Percentiles rank a stretch among this genome's conserved stretches.
Evolutionary conservation across 2,329 filamentous ascomycete species (phyloP).

Genomic region (Trichoderma koningiopsis): DNA sequence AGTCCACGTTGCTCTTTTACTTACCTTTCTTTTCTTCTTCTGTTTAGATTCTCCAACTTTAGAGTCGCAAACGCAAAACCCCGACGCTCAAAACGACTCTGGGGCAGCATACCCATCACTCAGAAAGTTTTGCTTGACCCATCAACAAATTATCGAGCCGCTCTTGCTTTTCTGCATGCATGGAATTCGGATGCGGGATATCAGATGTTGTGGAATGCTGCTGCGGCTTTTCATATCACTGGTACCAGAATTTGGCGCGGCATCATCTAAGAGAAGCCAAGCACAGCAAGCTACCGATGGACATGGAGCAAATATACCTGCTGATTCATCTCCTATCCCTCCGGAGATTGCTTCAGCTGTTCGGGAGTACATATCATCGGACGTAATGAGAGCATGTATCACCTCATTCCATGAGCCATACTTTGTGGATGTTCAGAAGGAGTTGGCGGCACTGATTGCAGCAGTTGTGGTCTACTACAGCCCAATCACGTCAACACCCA

Average conservation of each 20-base stretch:
- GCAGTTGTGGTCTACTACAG: slow-evolving; percentile 79
- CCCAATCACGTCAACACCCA: slow-evolving; percentile 67
- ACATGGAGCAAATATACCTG: slow-evolving; percentile 26
- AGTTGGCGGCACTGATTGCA: slow-evolving; percentile 85
- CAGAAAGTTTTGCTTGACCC: slow-evolving; percentile 79
- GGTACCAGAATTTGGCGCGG: slow-evolving; percentile 77
- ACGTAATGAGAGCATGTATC: slow-evolving; percentile 88
- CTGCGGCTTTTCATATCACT: slow-evolving; percentile 84
- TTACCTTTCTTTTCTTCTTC: not conserved
- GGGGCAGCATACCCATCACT: slow-evolving; percentile 59
- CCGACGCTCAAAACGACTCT: slow-evolving; percentile 31
- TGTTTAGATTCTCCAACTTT: slow-evolving; percentile 38
- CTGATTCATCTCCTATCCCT: slow-evolving; percentile 52
- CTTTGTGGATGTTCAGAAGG: slow-evolving; percentile 94
- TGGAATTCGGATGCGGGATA: slow-evolving; percentile 85
- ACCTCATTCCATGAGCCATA: slow-evolving; percentile 92
- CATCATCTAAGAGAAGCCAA: slow-evolving; percentile 34
- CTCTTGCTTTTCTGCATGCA: slow-evolving; percentile 91
- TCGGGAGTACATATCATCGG: slow-evolving; percentile 84
- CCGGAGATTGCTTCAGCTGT: slow-evolving; percentile 64
- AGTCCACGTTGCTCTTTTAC: not conserved
- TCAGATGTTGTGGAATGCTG: slow-evolving; percentile 82
- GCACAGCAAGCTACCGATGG: slow-evolving; percentile 34
- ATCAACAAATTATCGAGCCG: slow-evolving; percentile 78
- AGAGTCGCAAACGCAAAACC: slow-evolving; percentile 35